phyloP scores from a whole-genome alignment of 306 rosid species.

The Nissolia schottii region DNA sequence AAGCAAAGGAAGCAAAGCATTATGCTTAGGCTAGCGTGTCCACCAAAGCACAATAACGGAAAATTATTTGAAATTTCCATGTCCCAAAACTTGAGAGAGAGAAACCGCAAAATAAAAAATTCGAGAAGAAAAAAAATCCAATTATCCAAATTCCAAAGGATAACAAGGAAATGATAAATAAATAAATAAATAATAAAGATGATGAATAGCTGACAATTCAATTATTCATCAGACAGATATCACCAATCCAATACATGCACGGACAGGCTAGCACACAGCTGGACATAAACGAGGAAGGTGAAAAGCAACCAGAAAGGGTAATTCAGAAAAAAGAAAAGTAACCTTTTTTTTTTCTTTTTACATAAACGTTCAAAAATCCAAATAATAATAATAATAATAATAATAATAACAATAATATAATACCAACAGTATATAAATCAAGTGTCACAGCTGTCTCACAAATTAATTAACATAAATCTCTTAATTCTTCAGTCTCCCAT shows the following conservation, averaged over 20 bases:
- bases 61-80: background rate
- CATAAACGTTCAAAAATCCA: background rate
- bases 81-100: background rate
- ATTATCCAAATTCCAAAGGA: no score
- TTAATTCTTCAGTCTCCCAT: background rate
- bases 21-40: background rate
- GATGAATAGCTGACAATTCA: slow-evolving; percentile 1
- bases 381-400: background rate
- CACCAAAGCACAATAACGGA: background rate
- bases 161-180: background rate
- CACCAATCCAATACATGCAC: background rate
- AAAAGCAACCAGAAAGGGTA: background rate
- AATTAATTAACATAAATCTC: slow-evolving; percentile 16
- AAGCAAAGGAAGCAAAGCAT: slow-evolving; percentile 2
- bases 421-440: background rate
- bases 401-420: background rate
- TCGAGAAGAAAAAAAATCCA: background rate
- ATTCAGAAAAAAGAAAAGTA: background rate
- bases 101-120: background rate
- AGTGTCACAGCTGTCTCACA: slow-evolving; percentile 8
- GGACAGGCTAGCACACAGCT: slow-evolving; percentile 6
- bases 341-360: background rate
- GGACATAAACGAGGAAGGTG: background rate
- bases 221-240: background rate
- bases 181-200: background rate